Percentiles rank a stretch among this genome's conserved stretches.
These are phyloP conservation scores for Parastagonospora avenae DNA, from an alignment of 2,329 filamentous ascomycete species.

Conservation along the genomic window DNA sequence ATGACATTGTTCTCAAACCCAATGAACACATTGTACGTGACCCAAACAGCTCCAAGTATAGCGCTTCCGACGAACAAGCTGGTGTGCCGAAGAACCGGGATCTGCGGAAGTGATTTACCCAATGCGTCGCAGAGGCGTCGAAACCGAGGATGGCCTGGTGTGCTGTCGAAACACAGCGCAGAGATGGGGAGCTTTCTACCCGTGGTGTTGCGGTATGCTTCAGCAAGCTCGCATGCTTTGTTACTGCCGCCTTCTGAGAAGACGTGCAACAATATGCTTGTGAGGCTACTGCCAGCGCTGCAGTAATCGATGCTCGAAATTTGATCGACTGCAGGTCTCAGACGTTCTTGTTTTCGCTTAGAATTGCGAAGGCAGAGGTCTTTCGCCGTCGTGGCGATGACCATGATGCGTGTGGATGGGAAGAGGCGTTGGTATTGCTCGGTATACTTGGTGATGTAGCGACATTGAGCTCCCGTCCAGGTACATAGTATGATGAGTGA, in stretches of 20 bases:
- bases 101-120: slow-evolving; percentile 24
- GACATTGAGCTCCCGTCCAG: slow-evolving; percentile 36
- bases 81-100: slow-evolving; percentile 19
- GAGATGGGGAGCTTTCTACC: slow-evolving; percentile 20
- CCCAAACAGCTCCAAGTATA: slow-evolving; percentile 22
- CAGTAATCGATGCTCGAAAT: slow-evolving; percentile 10
- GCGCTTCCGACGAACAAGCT: slow-evolving; percentile 17
- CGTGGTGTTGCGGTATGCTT: slow-evolving; percentile 21
- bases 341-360: slow-evolving; percentile 20
- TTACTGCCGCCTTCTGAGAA: slow-evolving; percentile 39
- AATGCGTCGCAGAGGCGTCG: slow-evolving; percentile 27
- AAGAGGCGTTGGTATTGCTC: slow-evolving; percentile 27
- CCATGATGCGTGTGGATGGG: slow-evolving; percentile 30
- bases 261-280: slow-evolving; percentile 28
- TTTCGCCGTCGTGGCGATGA: slow-evolving; percentile 30
- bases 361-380: slow-evolving; percentile 31
- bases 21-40: slow-evolving; percentile 20
- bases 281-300: slow-evolving; percentile 2
- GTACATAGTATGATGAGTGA: slow-evolving; percentile 33
- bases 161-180: slow-evolving; percentile 33
- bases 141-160: slow-evolving; percentile 32
- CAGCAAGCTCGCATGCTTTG: slow-evolving; percentile 32
- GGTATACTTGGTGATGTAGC: slow-evolving; percentile 33
- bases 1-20: slow-evolving; percentile 29
- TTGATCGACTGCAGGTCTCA: slow-evolving; percentile 24